Conservation (phyloP, 2,329 filamentous ascomycete genomes). For the Pseudogymnoascus sp. region DNA sequence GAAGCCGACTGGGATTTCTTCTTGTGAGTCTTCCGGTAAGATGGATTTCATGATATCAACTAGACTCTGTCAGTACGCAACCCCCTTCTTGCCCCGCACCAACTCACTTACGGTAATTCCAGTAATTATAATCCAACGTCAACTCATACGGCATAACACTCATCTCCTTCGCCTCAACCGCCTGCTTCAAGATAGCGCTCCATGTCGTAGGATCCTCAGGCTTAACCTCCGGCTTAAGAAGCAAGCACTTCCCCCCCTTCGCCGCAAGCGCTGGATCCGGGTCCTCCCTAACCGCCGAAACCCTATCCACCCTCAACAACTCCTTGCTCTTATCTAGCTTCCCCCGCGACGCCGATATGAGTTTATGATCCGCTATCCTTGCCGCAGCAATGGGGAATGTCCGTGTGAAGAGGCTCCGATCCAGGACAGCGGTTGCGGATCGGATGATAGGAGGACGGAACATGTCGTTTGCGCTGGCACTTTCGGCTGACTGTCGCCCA, state of each 20-base stretch:
- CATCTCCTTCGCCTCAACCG: constrained; percentile 59
- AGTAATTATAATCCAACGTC: constrained; percentile 73
- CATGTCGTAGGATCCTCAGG: constrained; percentile 59
- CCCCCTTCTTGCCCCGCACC: constrained; percentile 9
- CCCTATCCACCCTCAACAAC: constrained; percentile 52
- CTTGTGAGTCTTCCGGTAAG: constrained; percentile 68
- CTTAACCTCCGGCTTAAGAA: constrained; percentile 49
- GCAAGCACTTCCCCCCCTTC: constrained; percentile 51
- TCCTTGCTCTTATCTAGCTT: constrained; percentile 58
- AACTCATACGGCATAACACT: constrained; percentile 68
- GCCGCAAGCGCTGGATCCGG: constrained; percentile 46
- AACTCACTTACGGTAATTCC: constrained; percentile 61
- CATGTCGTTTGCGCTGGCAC: constrained; percentile 21
- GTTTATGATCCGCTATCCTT: constrained; percentile 62
- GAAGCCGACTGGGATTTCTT: constrained; percentile 78
- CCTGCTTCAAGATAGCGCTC: constrained; percentile 59
- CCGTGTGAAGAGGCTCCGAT: constrained; percentile 74
- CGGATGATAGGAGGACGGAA: constrained; percentile 76
- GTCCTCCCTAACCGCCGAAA: constrained; percentile 54
- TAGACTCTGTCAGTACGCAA: constrained; percentile 27
- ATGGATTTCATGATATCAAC: constrained; percentile 77
- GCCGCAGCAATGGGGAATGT: constrained; percentile 71
- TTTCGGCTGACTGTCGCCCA: not conserved
- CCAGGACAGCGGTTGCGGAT: constrained; percentile 63
- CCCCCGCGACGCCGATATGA: constrained; percentile 64